A percentile compares a stretch with the other conserved stretches of the same genome.
phyloP scores from a whole-genome alignment of 2,329 filamentous ascomycete species.

The Cytospora piceicola region DNA sequence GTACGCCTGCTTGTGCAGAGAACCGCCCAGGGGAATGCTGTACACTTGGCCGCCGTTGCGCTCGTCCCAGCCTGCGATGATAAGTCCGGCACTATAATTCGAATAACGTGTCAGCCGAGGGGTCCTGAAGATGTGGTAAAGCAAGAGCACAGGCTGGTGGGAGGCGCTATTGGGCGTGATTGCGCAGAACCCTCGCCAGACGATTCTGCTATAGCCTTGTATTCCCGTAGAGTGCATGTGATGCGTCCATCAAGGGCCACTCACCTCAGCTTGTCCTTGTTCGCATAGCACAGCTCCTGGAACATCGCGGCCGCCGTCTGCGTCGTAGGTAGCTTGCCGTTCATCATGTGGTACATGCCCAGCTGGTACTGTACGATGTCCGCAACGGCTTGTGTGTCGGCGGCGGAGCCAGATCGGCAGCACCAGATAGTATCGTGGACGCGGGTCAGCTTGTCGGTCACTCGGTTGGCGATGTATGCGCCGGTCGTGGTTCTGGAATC shows the following conservation, averaged over 20 bases:
- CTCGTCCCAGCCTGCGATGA: conserved; percentile 97
- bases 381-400: conserved; percentile 96
- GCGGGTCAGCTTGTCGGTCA: conserved; percentile 98
- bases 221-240: neutral
- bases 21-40: conserved; percentile 93
- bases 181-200: neutral
- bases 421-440: conserved; percentile 99
- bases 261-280: conserved; percentile 91
- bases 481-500: conserved; percentile 98
- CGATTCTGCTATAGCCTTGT: neutral
- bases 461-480: conserved; percentile 97
- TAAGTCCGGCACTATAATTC: conserved; percentile 78
- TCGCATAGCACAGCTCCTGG: conserved; percentile 96
- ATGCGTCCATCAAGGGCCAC: conserved; percentile 37
- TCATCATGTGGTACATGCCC: conserved; percentile 86
- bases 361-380: conserved; percentile 98
- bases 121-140: neutral
- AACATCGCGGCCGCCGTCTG: conserved; percentile 95
- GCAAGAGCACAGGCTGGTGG: neutral
- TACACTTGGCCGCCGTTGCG: conserved; percentile 96
- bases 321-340: conserved; percentile 88
- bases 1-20: conserved; percentile 95
- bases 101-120: conserved; percentile 7
- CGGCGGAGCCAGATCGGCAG: conserved; percentile 95
- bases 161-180: neutral